phyloP scores from a whole-genome alignment of 129 eudicot genomes.

The Erigeron canadensis region DNA sequence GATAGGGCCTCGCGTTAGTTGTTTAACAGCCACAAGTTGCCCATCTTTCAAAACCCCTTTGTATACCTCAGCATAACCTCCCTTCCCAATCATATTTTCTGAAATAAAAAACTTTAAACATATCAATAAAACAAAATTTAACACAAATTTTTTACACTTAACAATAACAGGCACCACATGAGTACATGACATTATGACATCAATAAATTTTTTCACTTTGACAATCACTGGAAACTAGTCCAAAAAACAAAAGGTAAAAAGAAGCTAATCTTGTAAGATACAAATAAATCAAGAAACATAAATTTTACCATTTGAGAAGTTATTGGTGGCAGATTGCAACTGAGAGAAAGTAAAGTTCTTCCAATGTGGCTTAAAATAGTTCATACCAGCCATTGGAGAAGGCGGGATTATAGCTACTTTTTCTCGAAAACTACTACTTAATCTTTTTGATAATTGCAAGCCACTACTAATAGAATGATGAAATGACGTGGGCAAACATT shows the following conservation, averaged over 20 bases:
- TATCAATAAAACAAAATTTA: not conserved
- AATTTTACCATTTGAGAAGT: slow-evolving; percentile 66
- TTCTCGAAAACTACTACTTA: slow-evolving; percentile 69
- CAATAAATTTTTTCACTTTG: not conserved
- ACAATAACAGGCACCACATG: too few species aligned
- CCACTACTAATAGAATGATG: slow-evolving; percentile 48
- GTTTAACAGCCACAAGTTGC: slow-evolving; percentile 77
- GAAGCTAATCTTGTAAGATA: not conserved
- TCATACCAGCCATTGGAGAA: slow-evolving; percentile 36
- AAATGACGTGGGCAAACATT: slow-evolving; percentile 43
- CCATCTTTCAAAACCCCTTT: slow-evolving; percentile 72
- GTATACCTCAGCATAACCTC: slow-evolving; percentile 95
- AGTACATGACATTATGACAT: too few species aligned
- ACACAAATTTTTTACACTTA: too few species aligned
- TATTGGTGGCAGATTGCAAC: slow-evolving; percentile 75
- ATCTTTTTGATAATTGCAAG: slow-evolving; percentile 57
- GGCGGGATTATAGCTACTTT: slow-evolving; percentile 30
- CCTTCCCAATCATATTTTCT: slow-evolving; percentile 89
- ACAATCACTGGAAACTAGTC: not conserved
- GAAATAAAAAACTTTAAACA: not conserved
- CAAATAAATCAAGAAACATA: not conserved
- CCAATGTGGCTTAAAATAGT: slow-evolving; percentile 75
- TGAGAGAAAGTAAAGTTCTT: slow-evolving; percentile 64
- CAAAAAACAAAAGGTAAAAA: too few species aligned
- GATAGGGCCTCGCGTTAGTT: slow-evolving; percentile 60